Conservation (phyloP, 306 rosid genomes). For the Vigna trinervia region DNA sequence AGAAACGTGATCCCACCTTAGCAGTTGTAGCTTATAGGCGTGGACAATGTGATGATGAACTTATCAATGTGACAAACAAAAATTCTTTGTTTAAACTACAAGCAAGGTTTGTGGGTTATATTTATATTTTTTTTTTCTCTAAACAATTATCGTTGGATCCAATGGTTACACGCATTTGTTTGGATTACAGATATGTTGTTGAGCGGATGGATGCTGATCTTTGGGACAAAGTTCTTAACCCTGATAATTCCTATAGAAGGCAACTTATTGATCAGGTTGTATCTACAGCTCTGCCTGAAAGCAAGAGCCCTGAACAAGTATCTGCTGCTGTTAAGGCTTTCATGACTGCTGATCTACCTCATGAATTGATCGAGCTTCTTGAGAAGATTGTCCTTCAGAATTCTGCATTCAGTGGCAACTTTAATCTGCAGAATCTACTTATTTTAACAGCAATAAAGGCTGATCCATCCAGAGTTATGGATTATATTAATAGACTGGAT, state of each 20-base stretch:
- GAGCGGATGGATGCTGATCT: conserved; percentile 98
- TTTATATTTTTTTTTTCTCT: conserved; percentile 19
- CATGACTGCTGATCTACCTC: conserved; percentile 99
- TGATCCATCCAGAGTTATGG: conserved; percentile 99
- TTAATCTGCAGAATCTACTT: conserved; percentile 92
- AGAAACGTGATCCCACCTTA: conserved; percentile 98
- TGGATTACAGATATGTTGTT: conserved; percentile 83
- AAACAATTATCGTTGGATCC: conserved; percentile 21
- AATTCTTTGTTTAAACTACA: conserved; percentile 96
- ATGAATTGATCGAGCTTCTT: conserved; percentile 97
- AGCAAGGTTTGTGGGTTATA: conserved; percentile 82
- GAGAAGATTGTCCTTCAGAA: conserved; percentile 99
- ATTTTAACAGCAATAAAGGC: conserved; percentile 98
- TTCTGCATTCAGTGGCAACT: conserved; percentile 99
- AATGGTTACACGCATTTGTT: conserved; percentile 40
- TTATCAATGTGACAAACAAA: conserved; percentile 92
- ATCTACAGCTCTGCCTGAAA: conserved; percentile 98
- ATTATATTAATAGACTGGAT: conserved; percentile 90
- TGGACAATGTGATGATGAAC: conserved; percentile 98
- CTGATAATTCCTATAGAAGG: conserved; percentile 89
- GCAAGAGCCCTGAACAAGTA: conserved; percentile 99
- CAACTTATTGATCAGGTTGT: conserved; percentile 99
- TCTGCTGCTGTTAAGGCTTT: conserved; percentile 99
- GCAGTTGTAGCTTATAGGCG: conserved; percentile 98
- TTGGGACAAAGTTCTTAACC: conserved; percentile 90